Evolutionary conservation across 2,329 filamentous ascomycete genomes (phyloP), one percentile per base, ranked within the genome.

Genomic region (Penicillium sumatraense): DNA sequence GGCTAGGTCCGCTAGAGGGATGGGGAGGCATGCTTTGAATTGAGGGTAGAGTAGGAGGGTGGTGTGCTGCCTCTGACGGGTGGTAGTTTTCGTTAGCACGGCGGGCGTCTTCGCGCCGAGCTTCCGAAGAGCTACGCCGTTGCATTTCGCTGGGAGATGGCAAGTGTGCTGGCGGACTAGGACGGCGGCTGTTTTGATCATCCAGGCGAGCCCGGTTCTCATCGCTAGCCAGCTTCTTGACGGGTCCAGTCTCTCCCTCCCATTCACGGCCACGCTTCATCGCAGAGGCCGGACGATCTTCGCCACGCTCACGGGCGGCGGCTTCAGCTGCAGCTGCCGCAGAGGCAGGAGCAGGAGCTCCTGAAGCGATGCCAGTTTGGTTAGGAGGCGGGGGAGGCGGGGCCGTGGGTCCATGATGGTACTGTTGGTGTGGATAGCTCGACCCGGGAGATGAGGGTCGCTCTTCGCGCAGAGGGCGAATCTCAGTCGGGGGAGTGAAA

Each of bases 391-490:
- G 67, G 23, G 56, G 69, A 21, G 65, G 74, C 46, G 80, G 72
- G 38, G 84, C 74, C 59, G 92, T 90, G 42, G 85, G 85, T 62
- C 91, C 90, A 61, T 90, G 88, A 64, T 89, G 81, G 69, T 91
- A 96, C 61, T 88, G 89, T 59, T 90, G 90, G 67, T 93, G 90
- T 5, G 89, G 87, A 68, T 95, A 96, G 7, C 86, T 87, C 35
- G 91, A 89, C 68, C 92, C 93, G 56, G 93, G 93, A n/a, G 93
- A 97, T n/a, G 90, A 86, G 75, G 93, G 89, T 57, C 90, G 87
- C 69, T 89, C 91, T 62, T 96, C 93, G 62, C 93, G 85, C 60
- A 95, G 83, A 1, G 89, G 89, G 49, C 92, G 86, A 44, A 92
- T 87, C 62, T 97, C 93, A 48, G 89, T 86, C n/a, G 90, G 86